Conservation (phyloP, 1,284 basidiomycete genomes). For the Puccinia coronata region DNA sequence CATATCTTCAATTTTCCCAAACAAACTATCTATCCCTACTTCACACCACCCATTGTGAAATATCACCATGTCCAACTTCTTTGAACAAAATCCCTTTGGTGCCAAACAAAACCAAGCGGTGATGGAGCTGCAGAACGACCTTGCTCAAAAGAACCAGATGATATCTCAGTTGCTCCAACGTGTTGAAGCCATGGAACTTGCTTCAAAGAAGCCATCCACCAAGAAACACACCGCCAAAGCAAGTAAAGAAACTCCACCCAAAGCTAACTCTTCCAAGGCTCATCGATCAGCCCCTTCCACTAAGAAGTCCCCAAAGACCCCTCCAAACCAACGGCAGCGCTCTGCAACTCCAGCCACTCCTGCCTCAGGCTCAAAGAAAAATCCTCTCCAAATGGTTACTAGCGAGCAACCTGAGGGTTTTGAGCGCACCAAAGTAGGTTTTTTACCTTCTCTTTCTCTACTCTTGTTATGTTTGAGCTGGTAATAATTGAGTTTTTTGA, state of each 20-base stretch:
- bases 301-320: not conserved
- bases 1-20: no score
- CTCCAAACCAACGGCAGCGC: not conserved
- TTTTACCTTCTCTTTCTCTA: not conserved
- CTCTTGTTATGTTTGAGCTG: no score
- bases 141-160: not conserved
- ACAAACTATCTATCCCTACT: no score
- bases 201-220: not conserved
- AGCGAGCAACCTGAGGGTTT: not conserved
- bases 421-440: conserved; percentile 24
- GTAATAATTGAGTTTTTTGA: not conserved
- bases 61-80: not conserved
- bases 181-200: conserved; percentile 4
- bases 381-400: conserved; percentile 18
- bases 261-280: not conserved
- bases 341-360: not conserved
- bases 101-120: not conserved
- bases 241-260: not conserved
- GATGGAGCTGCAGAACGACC: not conserved
- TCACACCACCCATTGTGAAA: no score
- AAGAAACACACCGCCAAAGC: not conserved
- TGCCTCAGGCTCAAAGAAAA: conserved; percentile 2
- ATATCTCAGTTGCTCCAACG: not conserved
- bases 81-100: not conserved
- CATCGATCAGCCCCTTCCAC: not conserved